phyloP scores from a whole-genome alignment of 129 eudicot genomes.

The Chrysanthemum lavandulifolium region DNA sequence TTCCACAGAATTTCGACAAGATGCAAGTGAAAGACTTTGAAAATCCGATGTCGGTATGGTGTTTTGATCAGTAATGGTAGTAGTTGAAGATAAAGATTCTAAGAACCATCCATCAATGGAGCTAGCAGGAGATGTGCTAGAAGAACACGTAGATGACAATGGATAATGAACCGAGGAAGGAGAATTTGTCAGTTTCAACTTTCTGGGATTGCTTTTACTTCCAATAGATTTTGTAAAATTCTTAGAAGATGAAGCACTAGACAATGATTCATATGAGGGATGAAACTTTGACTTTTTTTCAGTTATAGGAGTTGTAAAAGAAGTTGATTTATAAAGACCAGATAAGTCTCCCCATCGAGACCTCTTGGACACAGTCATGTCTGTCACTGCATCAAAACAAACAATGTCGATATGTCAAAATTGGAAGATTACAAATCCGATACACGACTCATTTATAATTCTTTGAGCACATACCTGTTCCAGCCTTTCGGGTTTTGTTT shows the following conservation, averaged over 20 bases:
- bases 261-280: slow-evolving; percentile 21
- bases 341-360: slow-evolving; percentile 32
- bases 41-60: neutral
- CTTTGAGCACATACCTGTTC: slow-evolving; percentile 30
- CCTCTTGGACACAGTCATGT: slow-evolving; percentile 26
- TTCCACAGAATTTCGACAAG: neutral
- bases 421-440: neutral
- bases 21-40: neutral
- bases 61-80: neutral
- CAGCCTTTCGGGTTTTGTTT: slow-evolving; percentile 34
- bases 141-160: slow-evolving; percentile 28
- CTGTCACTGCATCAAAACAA: slow-evolving; percentile 32
- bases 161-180: slow-evolving; percentile 36
- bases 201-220: slow-evolving; percentile 34
- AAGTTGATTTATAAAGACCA: slow-evolving; percentile 32
- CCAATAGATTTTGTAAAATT: slow-evolving; percentile 20
- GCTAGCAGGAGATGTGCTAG: slow-evolving; percentile 37
- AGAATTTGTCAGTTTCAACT: slow-evolving; percentile 28
- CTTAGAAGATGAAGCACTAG: slow-evolving; percentile 37
- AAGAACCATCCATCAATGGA: slow-evolving; percentile 42
- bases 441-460: neutral
- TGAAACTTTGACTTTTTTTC: slow-evolving; percentile 22
- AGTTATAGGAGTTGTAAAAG: slow-evolving; percentile 27
- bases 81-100: slow-evolving; percentile 28
- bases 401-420: neutral